Evolutionary conservation across 176 grass and related monocot species (phyloP).

Genomic region (Urochloa ruziziensis): DNA sequence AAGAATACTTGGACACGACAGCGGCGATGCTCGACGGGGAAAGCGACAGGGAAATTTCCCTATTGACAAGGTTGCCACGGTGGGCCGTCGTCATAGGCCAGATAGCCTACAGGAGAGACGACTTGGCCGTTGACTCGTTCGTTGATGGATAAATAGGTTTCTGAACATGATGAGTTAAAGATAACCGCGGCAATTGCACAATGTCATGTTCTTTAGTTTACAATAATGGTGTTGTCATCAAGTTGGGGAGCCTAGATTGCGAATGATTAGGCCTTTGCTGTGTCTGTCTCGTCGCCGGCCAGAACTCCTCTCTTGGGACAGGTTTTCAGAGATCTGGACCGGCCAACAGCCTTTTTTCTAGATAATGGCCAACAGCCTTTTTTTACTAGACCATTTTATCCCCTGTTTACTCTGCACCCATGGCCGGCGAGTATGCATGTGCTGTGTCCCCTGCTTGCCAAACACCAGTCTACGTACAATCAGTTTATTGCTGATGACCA

Average conservation of each 20-base stretch:
- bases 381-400: not conserved
- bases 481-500: not conserved
- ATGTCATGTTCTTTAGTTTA: not conserved
- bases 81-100: not conserved
- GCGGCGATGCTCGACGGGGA: not conserved
- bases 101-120: constrained; percentile 1
- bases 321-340: constrained; percentile 4
- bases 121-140: constrained; percentile 16
- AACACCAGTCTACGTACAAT: constrained; percentile 14
- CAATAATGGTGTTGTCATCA: not conserved
- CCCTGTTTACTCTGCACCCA: not conserved
- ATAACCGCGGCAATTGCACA: not conserved
- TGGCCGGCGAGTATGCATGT: constrained; percentile 10
- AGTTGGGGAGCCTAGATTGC: not conserved
- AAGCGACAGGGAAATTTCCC: constrained; percentile 33
- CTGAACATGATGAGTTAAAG: not conserved
- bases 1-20: not conserved
- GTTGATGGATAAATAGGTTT: not conserved
- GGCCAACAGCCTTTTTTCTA: too few relatives aligned
- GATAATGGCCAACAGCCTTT: constrained; percentile 10
- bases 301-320: not conserved
- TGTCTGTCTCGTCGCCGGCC: not conserved
- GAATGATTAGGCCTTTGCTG: constrained; percentile 17
- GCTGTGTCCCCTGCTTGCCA: constrained; percentile 34
- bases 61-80: not conserved